Evolutionary conservation across 2,329 filamentous ascomycete genomes (phyloP), one percentile per base, ranked within the genome.

Genomic region (Lomentospora prolificans): DNA sequence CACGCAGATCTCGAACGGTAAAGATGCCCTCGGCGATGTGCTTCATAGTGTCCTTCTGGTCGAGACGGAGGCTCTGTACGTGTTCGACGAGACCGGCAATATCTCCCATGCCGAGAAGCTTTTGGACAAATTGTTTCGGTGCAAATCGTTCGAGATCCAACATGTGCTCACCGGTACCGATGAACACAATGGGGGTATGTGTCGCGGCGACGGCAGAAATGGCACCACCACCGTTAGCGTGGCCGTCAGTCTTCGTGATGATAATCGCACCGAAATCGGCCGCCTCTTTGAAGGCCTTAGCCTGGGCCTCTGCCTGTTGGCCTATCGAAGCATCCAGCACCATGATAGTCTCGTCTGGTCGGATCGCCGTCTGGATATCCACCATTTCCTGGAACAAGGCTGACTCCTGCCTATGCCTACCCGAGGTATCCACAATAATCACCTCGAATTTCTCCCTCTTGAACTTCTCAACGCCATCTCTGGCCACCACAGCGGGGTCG

Each of bases 11-110:
- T 56, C 94, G 87, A 31, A 99, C 81, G 0, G 94, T 96, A 71
- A 97, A 99, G 60, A 96, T 91, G 56, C 94, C 94, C 66, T 96
- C 92, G 5, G 90, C 87, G 61, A 99, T 95, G 74, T 99, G 92
- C 76, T 99, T 99, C 79, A 99, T 96, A 3, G 94, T 97, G 65
- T 97, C 92, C 72, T 99, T 97, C 62, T 96, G 94, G 70, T 97
- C 91, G 52, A 96, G 81, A 68, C 95, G 96, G 53, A 99, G 80
- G 30, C 87, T 89, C 69, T 99, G 94, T 1, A 99, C 94, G 67
- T 99, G 94, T 71, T 99, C 94, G 9, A 99, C 89, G 30, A 99
- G 73, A 0, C 94, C 92, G 25, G 89, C 86, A 78, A 99, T 95
- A 65, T 99, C 94, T 50, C 94, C 94, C 90, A 97, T 97, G 53